These are phyloP conservation scores for Trichosporon asahii DNA, from an alignment of 1,284 basidiomycete species.

Conservation along the genomic window DNA sequence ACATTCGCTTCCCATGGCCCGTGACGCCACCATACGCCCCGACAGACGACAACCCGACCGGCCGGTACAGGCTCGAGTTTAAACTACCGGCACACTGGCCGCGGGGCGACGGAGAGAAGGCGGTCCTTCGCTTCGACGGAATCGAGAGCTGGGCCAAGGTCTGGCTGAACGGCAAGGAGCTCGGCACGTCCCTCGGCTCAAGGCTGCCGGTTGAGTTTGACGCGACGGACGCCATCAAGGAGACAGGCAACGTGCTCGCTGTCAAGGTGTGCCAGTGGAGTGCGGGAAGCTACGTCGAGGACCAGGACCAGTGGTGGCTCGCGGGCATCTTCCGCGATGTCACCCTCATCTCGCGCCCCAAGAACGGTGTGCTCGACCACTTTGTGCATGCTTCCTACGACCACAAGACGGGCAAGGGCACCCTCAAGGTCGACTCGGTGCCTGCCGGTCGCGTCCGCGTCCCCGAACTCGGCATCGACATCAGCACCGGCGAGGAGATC, in stretches of 20 bases:
- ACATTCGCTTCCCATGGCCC: slow-evolving; percentile 24
- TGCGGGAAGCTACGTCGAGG: slow-evolving; percentile 27
- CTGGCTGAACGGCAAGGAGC: slow-evolving; percentile 27
- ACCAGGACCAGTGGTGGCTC: slow-evolving; percentile 37
- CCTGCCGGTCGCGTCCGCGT: slow-evolving; percentile 22
- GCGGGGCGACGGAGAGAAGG: slow-evolving; percentile 14
- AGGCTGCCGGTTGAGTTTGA: slow-evolving; percentile 30
- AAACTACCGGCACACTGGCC: slow-evolving; percentile 14
- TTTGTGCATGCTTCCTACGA: slow-evolving; percentile 31
- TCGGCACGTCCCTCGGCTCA: slow-evolving; percentile 23
- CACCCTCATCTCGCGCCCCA: slow-evolving; percentile 27
- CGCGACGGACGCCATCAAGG: slow-evolving; percentile 12
- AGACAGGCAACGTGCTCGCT: slow-evolving; percentile 15
- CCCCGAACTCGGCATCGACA: slow-evolving; percentile 28
- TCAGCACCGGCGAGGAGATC: slow-evolving; percentile 19
- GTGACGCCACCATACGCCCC: slow-evolving; percentile 21
- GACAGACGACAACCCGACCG: slow-evolving; percentile 24
- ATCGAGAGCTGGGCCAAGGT: slow-evolving; percentile 31
- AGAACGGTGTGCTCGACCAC: slow-evolving; percentile 21
- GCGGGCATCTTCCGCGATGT: slow-evolving; percentile 34
- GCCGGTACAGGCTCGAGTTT: slow-evolving; percentile 20
- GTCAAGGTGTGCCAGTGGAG: slow-evolving; percentile 30
- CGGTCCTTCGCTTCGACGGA: slow-evolving; percentile 29
- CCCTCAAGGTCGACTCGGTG: slow-evolving; percentile 26
- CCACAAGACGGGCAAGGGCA: slow-evolving; percentile 22